Base-by-base conservation (phyloP, 164 flowering plant species). In the Nymphaea thermarum region DNA sequence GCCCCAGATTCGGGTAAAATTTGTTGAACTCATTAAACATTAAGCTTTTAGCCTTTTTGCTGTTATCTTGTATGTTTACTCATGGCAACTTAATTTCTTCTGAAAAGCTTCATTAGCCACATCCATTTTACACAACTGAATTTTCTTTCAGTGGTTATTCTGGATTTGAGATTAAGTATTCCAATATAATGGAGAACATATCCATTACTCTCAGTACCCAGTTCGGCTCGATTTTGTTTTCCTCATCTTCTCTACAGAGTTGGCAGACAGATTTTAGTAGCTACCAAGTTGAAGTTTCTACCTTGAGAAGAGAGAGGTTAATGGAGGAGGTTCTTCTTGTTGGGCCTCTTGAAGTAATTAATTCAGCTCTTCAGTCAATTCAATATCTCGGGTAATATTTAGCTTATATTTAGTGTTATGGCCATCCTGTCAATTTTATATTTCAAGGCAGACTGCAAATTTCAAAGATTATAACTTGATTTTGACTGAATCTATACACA, bases 301-400 rank as follows among this genome's bases (percentile, higher is more conserved):
- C 83, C 11, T 67, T 43, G 43, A 77, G 64, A 73, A 80, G 71
- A 15, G 77, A 68, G 60, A 70, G 71, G 64, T 74, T 69, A 67
- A 76, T 67, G 16, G 78, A 77, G 72, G 80, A 69, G 63, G 75
- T 93, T 77, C 80, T 73, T 53, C 74, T 93, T 68, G 73, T 72
- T 42, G 98, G 98, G n/a, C 63, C 65, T 68, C 75, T 84, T 11
- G 90, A 86, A 82, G 87, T 71, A 42, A 74, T 93, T 72, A 93
- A 89, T 78, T 70, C 70, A 43, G 91, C 86, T 11, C 86, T 93
- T 73, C 85, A 86, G 73, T 86, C 88, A 12, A 77, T 93, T 72
- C 94, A 91, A 72, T 93, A 91, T 80, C 84, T 86, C 61, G 98
- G 98, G 97, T 91, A 87, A 16, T 74, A 62, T 44, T 43, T 44